Base-by-base conservation (phyloP, 805 yeast genomes). In the Sungouiella thailandica region DNA sequence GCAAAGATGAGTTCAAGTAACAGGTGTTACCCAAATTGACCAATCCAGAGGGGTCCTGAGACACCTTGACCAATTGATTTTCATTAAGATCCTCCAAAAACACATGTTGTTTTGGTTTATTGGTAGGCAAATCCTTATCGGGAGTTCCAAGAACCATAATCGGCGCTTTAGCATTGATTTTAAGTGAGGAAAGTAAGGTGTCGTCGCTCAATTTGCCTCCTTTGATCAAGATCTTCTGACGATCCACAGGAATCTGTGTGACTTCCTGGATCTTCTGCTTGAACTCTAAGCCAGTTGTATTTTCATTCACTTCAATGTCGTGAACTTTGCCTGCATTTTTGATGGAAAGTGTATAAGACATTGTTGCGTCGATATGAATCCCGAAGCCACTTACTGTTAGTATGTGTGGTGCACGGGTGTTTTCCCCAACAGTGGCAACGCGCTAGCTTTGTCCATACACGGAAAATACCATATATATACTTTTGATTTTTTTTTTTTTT, bases 81-180 rank as follows among this genome's bases (percentile, higher is more conserved):
- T 64, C 70, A 23, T 71, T 68, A 56, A 82, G 58, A 55, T 84
- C 96, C 57, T 83, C 95, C 25, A 80, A 56, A 43, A 85, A 83
- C 18, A 75, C 76, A 31, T 66, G 69, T 39, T 72, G 68, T 9
- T 65, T 70, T 10, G 67, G 67, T 10, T 84, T 84, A 23, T 73
- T 70, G 3, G 49, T 34, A 23, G 73, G 76, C 34, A 78, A 60
- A 36, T 72, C 75, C 37, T 72, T 67, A 35, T 83, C 93, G 2
- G 96, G 90, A 1, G 97, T 82, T 16, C 99, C 99, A 36, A 93
- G 68, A 37, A 93, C 85, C 95, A 93, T 84, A 15, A 90, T 67
- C 10, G 76, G 66, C 45, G 82, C 84, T 22, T 75, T 76, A 15
- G 75, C 68, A 49, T 82, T 83, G 41, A 89, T 53, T 17, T 68